Percentiles rank a stretch among this genome's conserved stretches.
phyloP scores from a whole-genome alignment of 495 filamentous ascomycete genomes.

The Hyaloscypha bicolor region DNA sequence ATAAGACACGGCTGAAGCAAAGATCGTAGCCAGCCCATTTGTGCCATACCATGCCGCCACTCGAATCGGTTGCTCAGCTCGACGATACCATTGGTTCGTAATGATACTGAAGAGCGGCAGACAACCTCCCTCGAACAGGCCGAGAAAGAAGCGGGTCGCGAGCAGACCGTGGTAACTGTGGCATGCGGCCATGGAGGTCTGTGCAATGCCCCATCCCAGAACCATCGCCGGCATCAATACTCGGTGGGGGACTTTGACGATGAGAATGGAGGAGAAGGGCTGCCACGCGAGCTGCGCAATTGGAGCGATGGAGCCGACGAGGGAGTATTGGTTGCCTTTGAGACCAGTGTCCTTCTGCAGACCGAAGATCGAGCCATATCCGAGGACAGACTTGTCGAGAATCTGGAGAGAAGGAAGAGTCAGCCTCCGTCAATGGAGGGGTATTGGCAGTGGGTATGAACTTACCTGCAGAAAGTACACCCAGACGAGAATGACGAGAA shows the following conservation, averaged over 20 bases:
- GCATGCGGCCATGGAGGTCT: conserved; percentile 56
- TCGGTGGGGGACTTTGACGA: conserved; percentile 67
- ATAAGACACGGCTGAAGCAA: conserved; percentile 63
- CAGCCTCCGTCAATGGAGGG: not conserved
- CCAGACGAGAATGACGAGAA: conserved; percentile 62
- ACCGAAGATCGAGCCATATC: conserved; percentile 66
- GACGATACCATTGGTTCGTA: conserved; percentile 63
- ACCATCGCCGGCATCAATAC: conserved; percentile 63
- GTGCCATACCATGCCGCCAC: conserved; percentile 69
- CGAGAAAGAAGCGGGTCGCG: conserved; percentile 60
- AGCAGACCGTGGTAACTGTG: conserved; percentile 52
- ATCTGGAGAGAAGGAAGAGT: conserved; percentile 45
- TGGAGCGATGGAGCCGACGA: conserved; percentile 62
- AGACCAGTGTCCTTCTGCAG: conserved; percentile 55
- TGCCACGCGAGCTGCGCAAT: conserved; percentile 69
- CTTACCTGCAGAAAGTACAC: conserved; percentile 60
- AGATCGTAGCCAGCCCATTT: conserved; percentile 63
- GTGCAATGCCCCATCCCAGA: conserved; percentile 63
- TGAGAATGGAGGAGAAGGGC: conserved; percentile 64
- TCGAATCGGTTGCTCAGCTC: conserved; percentile 61
- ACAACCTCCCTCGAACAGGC: conserved; percentile 64
- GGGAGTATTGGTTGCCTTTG: conserved; percentile 60
- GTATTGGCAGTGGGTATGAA: not conserved
- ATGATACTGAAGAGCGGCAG: conserved; percentile 62
- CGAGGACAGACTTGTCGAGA: conserved; percentile 66